Percentiles rank a stretch among this genome's conserved stretches.
Evolutionary conservation across 1,139 yeast genomes (phyloP).

Genomic region (Pichia terricola): DNA sequence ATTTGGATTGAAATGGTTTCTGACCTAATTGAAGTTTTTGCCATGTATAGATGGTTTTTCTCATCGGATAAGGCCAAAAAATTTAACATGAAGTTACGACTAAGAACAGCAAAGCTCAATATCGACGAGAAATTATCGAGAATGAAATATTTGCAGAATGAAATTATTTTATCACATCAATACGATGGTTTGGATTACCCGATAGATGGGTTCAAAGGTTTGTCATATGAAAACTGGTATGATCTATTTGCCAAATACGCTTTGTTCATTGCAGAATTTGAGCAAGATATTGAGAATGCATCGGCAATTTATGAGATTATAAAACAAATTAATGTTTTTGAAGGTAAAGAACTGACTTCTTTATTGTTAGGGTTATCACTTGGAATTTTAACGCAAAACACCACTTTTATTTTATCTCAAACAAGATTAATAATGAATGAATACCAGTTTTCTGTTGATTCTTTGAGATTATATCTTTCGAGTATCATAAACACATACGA

Average conservation of each 20-base stretch:
- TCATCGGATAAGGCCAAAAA: constrained; percentile 62
- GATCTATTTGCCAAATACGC: constrained; percentile 73
- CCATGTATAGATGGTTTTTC: constrained; percentile 67
- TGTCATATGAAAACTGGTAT: constrained; percentile 76
- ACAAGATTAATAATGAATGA: constrained; percentile 55
- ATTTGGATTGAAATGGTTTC: constrained; percentile 84
- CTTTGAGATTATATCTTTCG: constrained; percentile 56
- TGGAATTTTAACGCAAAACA: constrained; percentile 47
- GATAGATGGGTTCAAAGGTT: constrained; percentile 57
- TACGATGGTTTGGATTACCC: constrained; percentile 32
- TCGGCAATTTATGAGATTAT: constrained; percentile 65
- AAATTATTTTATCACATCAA: constrained; percentile 37
- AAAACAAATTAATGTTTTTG: constrained; percentile 64
- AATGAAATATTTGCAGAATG: constrained; percentile 58
- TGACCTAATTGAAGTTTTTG: constrained; percentile 73
- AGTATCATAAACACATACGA: constrained; percentile 56
- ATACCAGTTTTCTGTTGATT: constrained; percentile 67
- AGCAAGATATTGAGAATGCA: constrained; percentile 55
- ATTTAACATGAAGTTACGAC: constrained; percentile 60
- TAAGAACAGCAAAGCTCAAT: constrained; percentile 51
- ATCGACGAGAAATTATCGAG: constrained; percentile 67
- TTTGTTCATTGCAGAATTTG: constrained; percentile 52
- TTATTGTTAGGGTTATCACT: constrained; percentile 58
- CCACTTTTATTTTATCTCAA: constrained; percentile 41
- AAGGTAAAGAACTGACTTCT: constrained; percentile 43